Conservation (phyloP, 2,329 filamentous ascomycete genomes). For the Microsporum ferrugineum region DNA sequence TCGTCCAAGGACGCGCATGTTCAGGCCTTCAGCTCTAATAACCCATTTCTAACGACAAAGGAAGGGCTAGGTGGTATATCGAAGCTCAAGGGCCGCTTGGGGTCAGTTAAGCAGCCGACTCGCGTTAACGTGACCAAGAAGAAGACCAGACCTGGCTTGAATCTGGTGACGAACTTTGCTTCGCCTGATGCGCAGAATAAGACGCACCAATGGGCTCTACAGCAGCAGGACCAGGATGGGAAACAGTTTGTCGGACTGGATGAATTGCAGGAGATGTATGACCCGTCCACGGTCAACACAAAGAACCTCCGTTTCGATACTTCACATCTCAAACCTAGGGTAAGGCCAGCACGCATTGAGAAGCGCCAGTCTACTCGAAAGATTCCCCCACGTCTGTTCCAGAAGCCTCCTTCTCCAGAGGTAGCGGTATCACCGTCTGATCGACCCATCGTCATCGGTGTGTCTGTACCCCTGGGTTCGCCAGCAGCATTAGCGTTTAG, state of each 20-base stretch:
- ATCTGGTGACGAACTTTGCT: slow-evolving; percentile 34
- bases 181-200: slow-evolving; percentile 5
- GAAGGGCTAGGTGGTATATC: background rate
- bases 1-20: slow-evolving; percentile 20
- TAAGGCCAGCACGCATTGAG: slow-evolving; percentile 3
- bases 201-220: background rate
- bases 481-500: slow-evolving; percentile 2
- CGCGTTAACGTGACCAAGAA: slow-evolving; percentile 9
- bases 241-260: background rate
- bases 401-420: slow-evolving; percentile 10
- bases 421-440: slow-evolving; percentile 32
- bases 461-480: slow-evolving; percentile 28
- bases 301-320: slow-evolving; percentile 9
- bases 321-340: background rate
- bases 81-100: background rate
- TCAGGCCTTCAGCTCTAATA: background rate
- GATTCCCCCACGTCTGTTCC: slow-evolving; percentile 1
- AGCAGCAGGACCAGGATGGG: slow-evolving; percentile 5
- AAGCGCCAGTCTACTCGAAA: slow-evolving; percentile 8
- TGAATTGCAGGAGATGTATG: background rate
- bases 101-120: background rate
- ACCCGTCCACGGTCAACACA: background rate
- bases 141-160: slow-evolving; percentile 29
- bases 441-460: slow-evolving; percentile 37
- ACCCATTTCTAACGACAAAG: background rate